phyloP scores from a whole-genome alignment of 106 monocot species.

The Hemerocallis citrina region DNA sequence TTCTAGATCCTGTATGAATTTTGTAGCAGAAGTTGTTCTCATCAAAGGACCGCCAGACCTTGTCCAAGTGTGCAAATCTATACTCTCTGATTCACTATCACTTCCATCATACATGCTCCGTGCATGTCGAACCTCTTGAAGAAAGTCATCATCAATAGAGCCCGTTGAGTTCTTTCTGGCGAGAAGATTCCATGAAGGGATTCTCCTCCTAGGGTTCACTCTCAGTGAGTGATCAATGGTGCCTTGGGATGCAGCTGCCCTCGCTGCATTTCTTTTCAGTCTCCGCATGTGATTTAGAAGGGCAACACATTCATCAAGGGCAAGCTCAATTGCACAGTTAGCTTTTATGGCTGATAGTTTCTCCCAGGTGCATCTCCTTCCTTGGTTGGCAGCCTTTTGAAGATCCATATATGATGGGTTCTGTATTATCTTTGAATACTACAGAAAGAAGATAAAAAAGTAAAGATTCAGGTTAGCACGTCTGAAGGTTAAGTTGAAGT shows the following conservation, averaged over 20 bases:
- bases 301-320: conserved; percentile 82
- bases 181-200: conserved; percentile 94
- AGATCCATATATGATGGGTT: conserved; percentile 75
- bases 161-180: conserved; percentile 88
- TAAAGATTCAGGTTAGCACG: not conserved
- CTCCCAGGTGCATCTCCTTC: conserved; percentile 95
- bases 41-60: conserved; percentile 78
- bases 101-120: conserved; percentile 41
- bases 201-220: conserved; percentile 65
- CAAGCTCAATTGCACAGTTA: conserved; percentile 92
- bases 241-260: conserved; percentile 46
- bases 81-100: conserved; percentile 79
- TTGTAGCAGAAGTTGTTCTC: conserved; percentile 76
- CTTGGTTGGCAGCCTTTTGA: conserved; percentile 90
- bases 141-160: conserved; percentile 63
- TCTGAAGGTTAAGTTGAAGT: not conserved
- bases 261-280: conserved; percentile 57
- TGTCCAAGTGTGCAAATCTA: conserved; percentile 77
- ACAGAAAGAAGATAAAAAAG: conserved; percentile 1
- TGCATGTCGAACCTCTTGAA: not conserved
- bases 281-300: conserved; percentile 86
- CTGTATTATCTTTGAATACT: conserved; percentile 89
- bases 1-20: conserved; percentile 62
- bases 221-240: conserved; percentile 10
- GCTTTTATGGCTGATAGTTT: conserved; percentile 91